Conservation (phyloP, 2,329 filamentous ascomycete species). For the Fusarium sp. region DNA sequence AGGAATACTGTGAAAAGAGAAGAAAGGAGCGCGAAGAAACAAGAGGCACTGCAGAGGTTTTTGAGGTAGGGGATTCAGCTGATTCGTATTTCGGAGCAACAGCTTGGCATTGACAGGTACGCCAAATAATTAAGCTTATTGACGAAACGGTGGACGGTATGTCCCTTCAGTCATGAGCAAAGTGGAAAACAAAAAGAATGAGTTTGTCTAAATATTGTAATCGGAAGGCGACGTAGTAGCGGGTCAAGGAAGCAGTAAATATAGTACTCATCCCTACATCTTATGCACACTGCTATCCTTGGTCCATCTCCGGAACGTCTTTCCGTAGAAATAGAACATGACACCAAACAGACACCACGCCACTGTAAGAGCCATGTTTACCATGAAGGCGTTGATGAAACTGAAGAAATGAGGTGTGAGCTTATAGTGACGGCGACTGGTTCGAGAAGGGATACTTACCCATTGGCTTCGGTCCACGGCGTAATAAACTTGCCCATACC, state of each 20-base stretch:
- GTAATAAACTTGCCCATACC: slow-evolving; percentile 25
- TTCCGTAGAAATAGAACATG: slow-evolving; percentile 15
- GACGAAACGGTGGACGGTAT: too few relatives aligned
- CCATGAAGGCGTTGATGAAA: slow-evolving; percentile 6
- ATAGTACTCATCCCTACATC: neutral
- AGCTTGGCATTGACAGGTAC: too few relatives aligned
- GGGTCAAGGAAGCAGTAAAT: neutral
- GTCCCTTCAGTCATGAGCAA: too few relatives aligned
- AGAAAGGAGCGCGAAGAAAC: too few relatives aligned
- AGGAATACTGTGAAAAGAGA: too few relatives aligned
- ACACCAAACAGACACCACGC: slow-evolving; percentile 2
- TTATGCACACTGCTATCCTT: slow-evolving; percentile 14
- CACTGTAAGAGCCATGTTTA: slow-evolving; percentile 14
- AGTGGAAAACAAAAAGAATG: too few relatives aligned
- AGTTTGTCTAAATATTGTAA: too few relatives aligned
- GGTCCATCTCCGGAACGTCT: slow-evolving; percentile 10
- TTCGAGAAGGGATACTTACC: neutral
- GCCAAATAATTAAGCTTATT: too few relatives aligned
- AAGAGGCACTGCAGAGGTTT: too few relatives aligned
- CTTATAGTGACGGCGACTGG: neutral
- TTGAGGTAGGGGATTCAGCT: too few relatives aligned
- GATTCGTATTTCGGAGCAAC: too few relatives aligned
- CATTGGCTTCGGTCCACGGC: slow-evolving; percentile 13
- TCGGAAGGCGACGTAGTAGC: too few relatives aligned
- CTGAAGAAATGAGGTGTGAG: neutral